Base-by-base conservation (phyloP, 2,329 filamentous ascomycete species). In the Gnomoniopsis sp. region DNA sequence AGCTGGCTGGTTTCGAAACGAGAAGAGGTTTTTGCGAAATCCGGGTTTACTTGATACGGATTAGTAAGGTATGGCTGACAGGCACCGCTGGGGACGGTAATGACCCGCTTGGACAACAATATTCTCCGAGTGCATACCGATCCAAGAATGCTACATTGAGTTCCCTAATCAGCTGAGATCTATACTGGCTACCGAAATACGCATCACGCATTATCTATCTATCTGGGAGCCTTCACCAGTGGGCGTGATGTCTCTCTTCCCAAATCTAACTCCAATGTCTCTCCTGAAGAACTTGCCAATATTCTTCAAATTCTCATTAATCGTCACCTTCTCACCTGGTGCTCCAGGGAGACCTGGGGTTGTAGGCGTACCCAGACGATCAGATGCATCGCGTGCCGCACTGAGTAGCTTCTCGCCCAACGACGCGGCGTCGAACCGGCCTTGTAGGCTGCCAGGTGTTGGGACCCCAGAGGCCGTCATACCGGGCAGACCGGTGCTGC, bases 201-300 rank as follows among this genome's bases (percentile, higher is more conserved):
- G 19, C 6, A 2, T 3, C 19, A 19, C 21, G n/a, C 17, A 12
- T 17, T 51, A 55, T 46, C 58, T 19, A 6, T 19, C 41, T 47
- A 49, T 41, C 26, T 54, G 64, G 50, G 64, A 49, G 12, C 63
- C 60, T 49, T 66, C 63, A 11, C 69, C 69, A 6, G 70, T 72
- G 7, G 71, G 70, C 56, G 71, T 73, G 17, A 70, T 74, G 57
- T 83, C 81, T 53, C 83, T 74, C 74, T 84, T 87, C 49, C 89
- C 89, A 71, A 93, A 93, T 64, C 89, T 77, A 12, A 84, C 85
- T 33, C 90, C 89, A 63, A 93, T 87, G 76, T 97, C 93, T 63
- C 93, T 80, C 63, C 89, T 87, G 78, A 98, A 98, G 76, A 98
- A 97, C 75, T 96, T 97, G 23, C 93, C 93, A 74, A 99, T 90